Conservation (phyloP, 1,139 yeast genomes). For the Pichia sp. region DNA sequence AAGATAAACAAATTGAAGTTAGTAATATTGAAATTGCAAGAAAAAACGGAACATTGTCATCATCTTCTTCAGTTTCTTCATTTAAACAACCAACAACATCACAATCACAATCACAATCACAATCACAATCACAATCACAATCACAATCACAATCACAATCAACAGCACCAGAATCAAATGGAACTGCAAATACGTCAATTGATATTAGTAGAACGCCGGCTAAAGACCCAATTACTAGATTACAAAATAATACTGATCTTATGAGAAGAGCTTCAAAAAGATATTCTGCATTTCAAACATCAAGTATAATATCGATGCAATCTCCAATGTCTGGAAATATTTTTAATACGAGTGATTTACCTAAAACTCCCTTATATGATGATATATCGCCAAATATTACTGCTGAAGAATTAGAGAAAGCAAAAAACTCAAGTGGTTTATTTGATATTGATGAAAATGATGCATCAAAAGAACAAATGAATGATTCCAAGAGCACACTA, state of each 20-base stretch:
- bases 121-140: background rate
- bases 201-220: conserved; percentile 8
- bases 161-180: background rate
- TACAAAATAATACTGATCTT: conserved; percentile 74
- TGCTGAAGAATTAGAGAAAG: conserved; percentile 15
- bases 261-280: conserved; percentile 90
- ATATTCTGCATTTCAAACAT: conserved; percentile 78
- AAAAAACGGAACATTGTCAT: conserved; percentile 2
- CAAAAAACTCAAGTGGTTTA: conserved; percentile 4
- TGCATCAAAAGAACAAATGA: background rate
- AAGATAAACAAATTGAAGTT: conserved; percentile 59
- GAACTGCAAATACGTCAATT: conserved; percentile 7
- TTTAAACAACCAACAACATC: conserved; percentile 5
- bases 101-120: background rate
- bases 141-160: background rate
- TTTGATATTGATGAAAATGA: conserved; percentile 6
- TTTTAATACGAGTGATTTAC: conserved; percentile 8
- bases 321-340: conserved; percentile 11
- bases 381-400: conserved; percentile 14
- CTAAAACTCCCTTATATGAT: conserved; percentile 22
- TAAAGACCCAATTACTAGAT: conserved; percentile 60
- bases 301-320: conserved; percentile 31
- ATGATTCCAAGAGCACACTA: background rate
- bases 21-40: conserved; percentile 3
- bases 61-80: conserved; percentile 6